Percentiles rank a stretch among this genome's conserved stretches.
Conservation (phyloP, 2,329 filamentous ascomycete species). For the Leptographium lundbergii region DNA sequence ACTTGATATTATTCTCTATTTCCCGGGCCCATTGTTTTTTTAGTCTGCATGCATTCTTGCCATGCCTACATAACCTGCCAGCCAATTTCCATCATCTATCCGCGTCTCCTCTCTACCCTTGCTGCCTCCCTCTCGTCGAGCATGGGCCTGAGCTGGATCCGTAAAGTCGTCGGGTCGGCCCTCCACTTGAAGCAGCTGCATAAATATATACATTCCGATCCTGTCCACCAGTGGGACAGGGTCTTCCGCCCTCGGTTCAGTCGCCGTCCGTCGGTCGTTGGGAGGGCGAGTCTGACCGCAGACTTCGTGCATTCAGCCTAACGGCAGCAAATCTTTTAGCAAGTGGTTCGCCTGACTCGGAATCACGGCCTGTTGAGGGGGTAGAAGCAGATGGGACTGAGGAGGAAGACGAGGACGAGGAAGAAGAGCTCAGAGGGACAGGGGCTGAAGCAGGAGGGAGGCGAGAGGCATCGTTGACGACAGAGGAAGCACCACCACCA, state of each 20-base stretch:
- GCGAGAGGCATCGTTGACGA: not conserved
- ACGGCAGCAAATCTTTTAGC: slow-evolving; percentile 55
- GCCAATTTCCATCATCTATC: too few species aligned
- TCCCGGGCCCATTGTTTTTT: too few species aligned
- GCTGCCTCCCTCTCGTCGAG: not conserved
- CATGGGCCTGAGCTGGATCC: too few species aligned
- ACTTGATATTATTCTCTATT: not conserved
- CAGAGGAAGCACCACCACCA: too few species aligned
- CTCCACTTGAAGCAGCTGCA: too few species aligned
- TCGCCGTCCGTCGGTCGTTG: not conserved
- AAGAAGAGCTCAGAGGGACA: not conserved
- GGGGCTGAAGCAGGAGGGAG: not conserved
- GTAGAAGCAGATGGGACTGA: slow-evolving; percentile 13
- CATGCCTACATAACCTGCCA: too few species aligned
- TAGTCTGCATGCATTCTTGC: too few species aligned
- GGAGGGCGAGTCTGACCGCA: not conserved
- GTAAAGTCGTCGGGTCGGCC: too few species aligned
- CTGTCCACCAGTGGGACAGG: not conserved
- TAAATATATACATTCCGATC: too few species aligned
- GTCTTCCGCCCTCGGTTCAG: not conserved
- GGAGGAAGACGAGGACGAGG: slow-evolving; percentile 1
- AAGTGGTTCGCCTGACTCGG: slow-evolving; percentile 37
- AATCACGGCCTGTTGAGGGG: slow-evolving; percentile 12
- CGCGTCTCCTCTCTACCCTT: not conserved
- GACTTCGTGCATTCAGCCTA: slow-evolving; percentile 37